Base-by-base conservation (phyloP, 2,329 filamentous ascomycete genomes). In the Ophiocordyceps polyrhachis-furcata region DNA sequence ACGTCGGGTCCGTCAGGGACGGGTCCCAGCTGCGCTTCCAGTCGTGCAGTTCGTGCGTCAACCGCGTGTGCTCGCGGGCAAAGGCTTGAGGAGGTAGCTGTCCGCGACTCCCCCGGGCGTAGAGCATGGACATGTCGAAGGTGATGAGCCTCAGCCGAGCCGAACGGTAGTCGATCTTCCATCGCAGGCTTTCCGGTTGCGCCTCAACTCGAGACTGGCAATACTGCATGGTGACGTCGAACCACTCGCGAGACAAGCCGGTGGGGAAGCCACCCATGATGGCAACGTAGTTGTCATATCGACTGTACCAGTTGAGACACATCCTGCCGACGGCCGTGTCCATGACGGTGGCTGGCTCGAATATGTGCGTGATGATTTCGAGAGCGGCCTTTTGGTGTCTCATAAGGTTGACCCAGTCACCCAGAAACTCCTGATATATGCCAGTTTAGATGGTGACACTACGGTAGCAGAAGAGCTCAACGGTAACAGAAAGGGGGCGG, bases 401-500 rank as follows among this genome's bases (percentile, higher is more conserved):
- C 62, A 91, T 81, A 15, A 96, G 69, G 54, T 93, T 95, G 44
- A 93, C 77, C 87, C 87, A 96, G 58, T 98, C 91, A 13, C 91
- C 91, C 41, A 96, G 71, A 54, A 87, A 93, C 63, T 96, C 91
- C 86, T 94, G 44, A 11, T 40, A 19, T 23, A 23, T 23, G 21
- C 21, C 9, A 17, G 15, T 11, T 38, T n/a, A n/a, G 35, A 9
- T 5, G 35, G 20, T 21, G 6, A n/a, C 13, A 5, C 5, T 28
- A n/a, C 25, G 28, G 40, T 35, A 17, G n/a, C 45, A 43, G 35
- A 25, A 15, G 37, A 35, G 25, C n/a, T 9, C 21, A 23, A 41
- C 3, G 14, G n/a, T 6, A 8, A n/a, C n/a, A 13, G 28, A 15
- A 41, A 17, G 4, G 19, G 9, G 19, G 19, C 2, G 12, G 12